These are phyloP conservation scores for Massariosphaeria phaeospora DNA, from an alignment of 495 filamentous ascomycete genomes.

Conservation along the genomic window DNA sequence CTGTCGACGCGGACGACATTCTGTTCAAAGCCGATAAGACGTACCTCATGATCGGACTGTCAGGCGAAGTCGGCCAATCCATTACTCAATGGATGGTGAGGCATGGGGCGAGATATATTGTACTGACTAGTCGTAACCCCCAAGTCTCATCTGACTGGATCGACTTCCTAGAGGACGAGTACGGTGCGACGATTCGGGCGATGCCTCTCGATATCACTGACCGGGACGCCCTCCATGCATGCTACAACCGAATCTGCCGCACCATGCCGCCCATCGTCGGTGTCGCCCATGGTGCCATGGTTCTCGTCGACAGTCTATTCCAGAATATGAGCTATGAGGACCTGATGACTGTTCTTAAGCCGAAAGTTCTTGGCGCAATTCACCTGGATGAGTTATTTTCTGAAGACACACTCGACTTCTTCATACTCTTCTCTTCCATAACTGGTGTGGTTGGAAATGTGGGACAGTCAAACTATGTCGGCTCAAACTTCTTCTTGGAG, in stretches of 20 bases:
- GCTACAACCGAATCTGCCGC: neutral
- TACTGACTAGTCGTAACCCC: slow-evolving; percentile 54
- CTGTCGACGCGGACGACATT: neutral
- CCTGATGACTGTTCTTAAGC: neutral
- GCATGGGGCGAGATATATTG: slow-evolving; percentile 52
- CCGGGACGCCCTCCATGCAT: neutral
- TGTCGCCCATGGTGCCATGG: slow-evolving; percentile 3
- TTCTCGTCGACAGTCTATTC: slow-evolving; percentile 7
- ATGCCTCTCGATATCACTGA: neutral
- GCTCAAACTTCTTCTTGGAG: slow-evolving; percentile 5
- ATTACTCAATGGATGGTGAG: slow-evolving; percentile 53
- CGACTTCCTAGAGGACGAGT: neutral
- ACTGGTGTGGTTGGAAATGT: slow-evolving; percentile 2
- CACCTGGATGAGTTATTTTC: slow-evolving; percentile 1
- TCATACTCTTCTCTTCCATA: slow-evolving; percentile 21
- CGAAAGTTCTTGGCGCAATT: slow-evolving; percentile 10
- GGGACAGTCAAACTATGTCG: slow-evolving; percentile 9
- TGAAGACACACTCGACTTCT: slow-evolving; percentile 14
- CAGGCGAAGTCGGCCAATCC: slow-evolving; percentile 54
- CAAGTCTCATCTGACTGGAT: slow-evolving; percentile 37
- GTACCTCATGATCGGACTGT: slow-evolving; percentile 55
- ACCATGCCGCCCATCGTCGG: neutral
- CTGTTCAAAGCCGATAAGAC: neutral
- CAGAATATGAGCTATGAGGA: neutral
- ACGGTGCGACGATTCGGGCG: neutral